Evolutionary conservation across 176 grass and related monocot genomes (phyloP), one percentile per base, ranked within the genome.

Genomic region (Carex scoparia): DNA sequence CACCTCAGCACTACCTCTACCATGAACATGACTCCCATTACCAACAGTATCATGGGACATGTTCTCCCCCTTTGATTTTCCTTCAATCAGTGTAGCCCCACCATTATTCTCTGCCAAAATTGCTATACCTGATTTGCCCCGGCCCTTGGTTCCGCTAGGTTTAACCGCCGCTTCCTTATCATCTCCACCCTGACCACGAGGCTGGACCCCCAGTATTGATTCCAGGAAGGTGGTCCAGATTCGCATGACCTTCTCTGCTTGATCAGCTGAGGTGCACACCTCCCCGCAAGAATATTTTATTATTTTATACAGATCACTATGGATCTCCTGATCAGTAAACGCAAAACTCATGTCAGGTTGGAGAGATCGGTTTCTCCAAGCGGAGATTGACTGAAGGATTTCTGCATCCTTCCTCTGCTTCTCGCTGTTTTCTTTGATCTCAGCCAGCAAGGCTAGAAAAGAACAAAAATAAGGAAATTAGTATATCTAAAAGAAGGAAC

Each of bases 401-500:
- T 98, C 93, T 73, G 94, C 96, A 90, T 95, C 96, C 88, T 94
- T 95, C 66, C 91, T 84, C 91, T 95, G 94, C 87, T 95, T 99
- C 88, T 99, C 96, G 72, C 91, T 95, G 83, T 95, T 99, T 95
- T 99, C 96, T 93, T 95, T 99, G 65, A 99, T 95, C 88, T 99
- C 96, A 71, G 88, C 91, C 87, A 99, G 61, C 68, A 99, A 91
- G 87, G 96, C 96, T 99, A 88, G 84, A 89, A 63, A 90, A 81
- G 44, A 32, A 23, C 74, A 90, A 65, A 88, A 88, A 61, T 73
- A 86, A 64, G 76, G 30, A 87, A 33, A 85, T 83, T 71, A 85
- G 80, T 69, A 80, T 49, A 58, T 57, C 15, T n/a, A 63, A 60
- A 53, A 12, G 61, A 44, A 32, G 27, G 14, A 57, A 57, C 10